These are phyloP conservation scores for Curvularia sp. DNA, from an alignment of 2,329 filamentous ascomycete species.

Conservation along the genomic window DNA sequence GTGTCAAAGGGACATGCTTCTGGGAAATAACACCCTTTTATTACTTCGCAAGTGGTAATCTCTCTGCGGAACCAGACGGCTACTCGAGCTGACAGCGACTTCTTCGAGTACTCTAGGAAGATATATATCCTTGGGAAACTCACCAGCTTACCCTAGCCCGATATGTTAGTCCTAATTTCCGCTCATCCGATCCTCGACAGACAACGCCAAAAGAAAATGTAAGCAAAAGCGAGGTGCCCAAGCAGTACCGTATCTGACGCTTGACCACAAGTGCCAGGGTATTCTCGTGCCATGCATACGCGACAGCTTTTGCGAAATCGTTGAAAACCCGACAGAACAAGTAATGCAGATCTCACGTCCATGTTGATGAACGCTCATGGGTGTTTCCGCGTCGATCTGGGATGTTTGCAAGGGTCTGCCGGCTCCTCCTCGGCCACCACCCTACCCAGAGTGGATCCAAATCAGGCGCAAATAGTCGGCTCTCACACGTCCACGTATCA, in stretches of 20 bases:
- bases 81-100: background rate
- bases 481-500: too few species aligned
- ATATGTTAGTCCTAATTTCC: background rate
- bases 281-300: background rate
- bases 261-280: background rate
- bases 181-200: background rate
- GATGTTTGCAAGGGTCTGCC: too few species aligned
- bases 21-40: background rate
- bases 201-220: background rate
- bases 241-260: background rate
- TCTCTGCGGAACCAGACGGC: background rate
- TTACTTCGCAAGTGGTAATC: background rate
- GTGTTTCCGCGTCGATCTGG: background rate
- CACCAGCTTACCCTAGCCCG: background rate
- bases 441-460: too few species aligned
- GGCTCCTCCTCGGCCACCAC: too few species aligned
- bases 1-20: background rate
- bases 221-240: background rate
- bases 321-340: background rate
- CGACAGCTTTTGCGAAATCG: background rate
- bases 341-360: background rate
- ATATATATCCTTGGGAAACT: background rate
- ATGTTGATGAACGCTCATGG: background rate
- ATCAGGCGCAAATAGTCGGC: too few species aligned
- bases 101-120: background rate